Percentiles rank a stretch among this genome's conserved stretches.
These are phyloP conservation scores for Articulospora tetracladia DNA, from an alignment of 495 filamentous ascomycete genomes.

Conservation along the genomic window DNA sequence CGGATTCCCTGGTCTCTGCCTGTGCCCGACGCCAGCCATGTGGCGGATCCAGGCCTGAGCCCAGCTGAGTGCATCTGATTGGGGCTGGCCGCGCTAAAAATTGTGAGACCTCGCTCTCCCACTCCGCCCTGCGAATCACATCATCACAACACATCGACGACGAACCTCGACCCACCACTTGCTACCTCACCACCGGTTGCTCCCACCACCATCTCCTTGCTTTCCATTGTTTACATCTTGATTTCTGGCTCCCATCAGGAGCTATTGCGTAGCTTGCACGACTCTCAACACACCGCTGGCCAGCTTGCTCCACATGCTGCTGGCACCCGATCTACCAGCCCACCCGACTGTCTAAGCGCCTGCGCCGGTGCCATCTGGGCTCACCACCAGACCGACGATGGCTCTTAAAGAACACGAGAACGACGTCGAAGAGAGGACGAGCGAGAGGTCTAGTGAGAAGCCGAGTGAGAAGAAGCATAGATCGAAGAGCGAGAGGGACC, in stretches of 20 bases:
- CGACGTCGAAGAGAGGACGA: constrained; percentile 20
- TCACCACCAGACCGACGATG: constrained; percentile 13
- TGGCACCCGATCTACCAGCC: neutral
- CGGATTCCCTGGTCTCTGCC: too few species aligned
- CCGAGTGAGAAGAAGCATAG: constrained; percentile 25
- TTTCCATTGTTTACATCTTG: neutral
- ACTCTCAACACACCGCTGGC: neutral
- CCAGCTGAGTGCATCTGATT: neutral
- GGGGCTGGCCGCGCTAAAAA: neutral
- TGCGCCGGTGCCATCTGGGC: constrained; percentile 7
- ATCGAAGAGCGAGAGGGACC: constrained; percentile 24
- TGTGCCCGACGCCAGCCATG: neutral
- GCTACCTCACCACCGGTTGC: neutral
- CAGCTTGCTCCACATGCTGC: neutral
- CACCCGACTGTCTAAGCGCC: constrained; percentile 16
- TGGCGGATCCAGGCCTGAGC: neutral
- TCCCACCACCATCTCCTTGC: constrained; percentile 5
- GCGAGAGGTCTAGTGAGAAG: constrained; percentile 20
- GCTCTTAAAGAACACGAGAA: constrained; percentile 20
- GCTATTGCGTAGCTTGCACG: neutral
- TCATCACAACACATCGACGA: neutral
- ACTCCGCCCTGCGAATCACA: neutral
- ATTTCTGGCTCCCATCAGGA: neutral
- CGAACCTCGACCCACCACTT: neutral
- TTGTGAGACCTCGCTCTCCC: neutral